Conservation (phyloP, 129 eudicot genomes). For the Lactuca saligna region DNA sequence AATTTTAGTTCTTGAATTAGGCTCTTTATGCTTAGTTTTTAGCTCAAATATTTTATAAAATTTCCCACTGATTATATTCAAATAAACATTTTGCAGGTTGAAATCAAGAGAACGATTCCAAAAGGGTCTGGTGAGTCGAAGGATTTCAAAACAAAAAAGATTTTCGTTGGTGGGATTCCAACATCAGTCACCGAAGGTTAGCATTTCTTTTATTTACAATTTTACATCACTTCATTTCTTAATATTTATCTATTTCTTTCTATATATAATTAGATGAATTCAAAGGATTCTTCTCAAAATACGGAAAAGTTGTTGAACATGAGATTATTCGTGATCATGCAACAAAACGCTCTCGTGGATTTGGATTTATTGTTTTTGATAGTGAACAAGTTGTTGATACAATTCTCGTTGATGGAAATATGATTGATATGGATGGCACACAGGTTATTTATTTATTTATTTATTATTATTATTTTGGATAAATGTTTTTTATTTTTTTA, state of each 20-base stretch:
- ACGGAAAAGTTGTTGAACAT: constrained; percentile 80
- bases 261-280: constrained; percentile 51
- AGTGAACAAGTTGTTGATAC: constrained; percentile 77
- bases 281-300: constrained; percentile 76
- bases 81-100: constrained; percentile 56
- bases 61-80: constrained; percentile 11
- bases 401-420: constrained; percentile 70
- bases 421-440: constrained; percentile 80
- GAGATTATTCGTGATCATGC: constrained; percentile 91
- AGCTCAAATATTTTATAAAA: background rate
- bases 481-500: background rate
- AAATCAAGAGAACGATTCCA: constrained; percentile 93
- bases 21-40: background rate
- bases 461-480: no score
- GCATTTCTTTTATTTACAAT: background rate
- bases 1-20: background rate
- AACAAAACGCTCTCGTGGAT: constrained; percentile 90
- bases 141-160: constrained; percentile 87
- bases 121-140: constrained; percentile 86
- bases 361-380: constrained; percentile 90
- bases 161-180: constrained; percentile 96
- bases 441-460: constrained; percentile 50
- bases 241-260: background rate
- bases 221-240: no score
- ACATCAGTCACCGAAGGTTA: constrained; percentile 78